A percentile compares a stretch with the other conserved stretches of the same genome.
These are phyloP conservation scores for Larix kaempferi DNA, from an alignment of 75 land plant species.

Conservation along the genomic window DNA sequence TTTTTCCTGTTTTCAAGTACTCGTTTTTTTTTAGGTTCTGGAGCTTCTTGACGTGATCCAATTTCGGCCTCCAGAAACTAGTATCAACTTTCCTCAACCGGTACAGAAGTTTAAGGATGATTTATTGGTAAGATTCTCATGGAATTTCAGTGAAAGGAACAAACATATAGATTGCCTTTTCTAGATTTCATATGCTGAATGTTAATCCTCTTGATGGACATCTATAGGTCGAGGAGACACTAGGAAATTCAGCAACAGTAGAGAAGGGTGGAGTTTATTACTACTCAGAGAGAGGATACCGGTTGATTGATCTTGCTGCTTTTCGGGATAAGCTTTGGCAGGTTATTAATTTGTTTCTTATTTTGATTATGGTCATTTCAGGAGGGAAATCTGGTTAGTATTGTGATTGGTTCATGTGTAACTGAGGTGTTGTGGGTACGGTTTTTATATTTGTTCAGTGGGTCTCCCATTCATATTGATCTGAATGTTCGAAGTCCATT, in stretches of 20 bases:
- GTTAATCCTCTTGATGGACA: not conserved
- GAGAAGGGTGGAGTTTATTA: constrained; percentile 84
- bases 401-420: not conserved
- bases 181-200: not conserved
- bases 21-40: constrained; percentile 44
- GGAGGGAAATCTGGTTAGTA: not conserved
- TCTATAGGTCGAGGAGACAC: constrained; percentile 71
- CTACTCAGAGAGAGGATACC: constrained; percentile 90
- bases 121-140: constrained; percentile 46
- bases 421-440: not conserved
- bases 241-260: constrained; percentile 57
- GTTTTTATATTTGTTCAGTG: not conserved
- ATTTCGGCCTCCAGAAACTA: constrained; percentile 67
- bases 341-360: constrained; percentile 34
- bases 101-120: constrained; percentile 52
- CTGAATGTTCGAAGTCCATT: not conserved
- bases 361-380: not conserved
- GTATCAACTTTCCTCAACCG: constrained; percentile 46
- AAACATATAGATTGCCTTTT: constrained; percentile 1
- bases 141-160: not conserved
- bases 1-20: not conserved
- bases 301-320: constrained; percentile 81
- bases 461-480: not conserved
- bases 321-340: constrained; percentile 87
- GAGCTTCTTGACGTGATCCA: constrained; percentile 89